A percentile compares a stretch with the other conserved stretches of the same genome.
Evolutionary conservation across 2,329 filamentous ascomycete species (phyloP).

Genomic region (Fusarium compactum): DNA sequence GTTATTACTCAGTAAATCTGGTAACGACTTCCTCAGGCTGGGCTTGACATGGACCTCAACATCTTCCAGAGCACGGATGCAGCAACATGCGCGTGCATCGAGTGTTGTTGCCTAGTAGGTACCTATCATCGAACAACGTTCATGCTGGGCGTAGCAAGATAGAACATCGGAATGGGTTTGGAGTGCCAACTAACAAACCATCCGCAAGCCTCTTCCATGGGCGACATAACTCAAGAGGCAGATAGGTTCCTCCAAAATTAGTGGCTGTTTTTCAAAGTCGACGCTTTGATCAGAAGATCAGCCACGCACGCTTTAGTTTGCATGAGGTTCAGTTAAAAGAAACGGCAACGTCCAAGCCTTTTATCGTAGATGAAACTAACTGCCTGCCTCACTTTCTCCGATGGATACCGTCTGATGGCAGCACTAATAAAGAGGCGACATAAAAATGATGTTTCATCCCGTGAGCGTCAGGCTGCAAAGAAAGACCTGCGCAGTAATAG

Average conservation of each 20-base stretch:
- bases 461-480: constrained; percentile 13
- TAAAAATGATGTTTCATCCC: background rate
- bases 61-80: background rate
- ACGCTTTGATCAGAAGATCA: constrained; percentile 5
- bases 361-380: background rate
- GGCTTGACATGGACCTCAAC: background rate
- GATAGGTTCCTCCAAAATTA: background rate
- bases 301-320: background rate
- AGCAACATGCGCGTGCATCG: background rate
- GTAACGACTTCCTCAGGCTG: background rate
- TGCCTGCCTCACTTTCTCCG: background rate
- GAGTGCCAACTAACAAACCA: background rate
- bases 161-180: constrained; percentile 1
- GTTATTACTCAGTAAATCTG: background rate
- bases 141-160: background rate
- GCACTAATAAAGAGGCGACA: background rate
- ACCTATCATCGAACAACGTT: background rate
- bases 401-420: background rate
- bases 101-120: background rate
- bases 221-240: background rate
- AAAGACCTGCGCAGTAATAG: background rate
- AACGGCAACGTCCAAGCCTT: background rate
- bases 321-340: constrained; percentile 1
- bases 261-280: constrained; percentile 2
- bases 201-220: background rate